phyloP scores from a whole-genome alignment of 768 basidiomycete genomes.

The Hortiboletus campestris region DNA sequence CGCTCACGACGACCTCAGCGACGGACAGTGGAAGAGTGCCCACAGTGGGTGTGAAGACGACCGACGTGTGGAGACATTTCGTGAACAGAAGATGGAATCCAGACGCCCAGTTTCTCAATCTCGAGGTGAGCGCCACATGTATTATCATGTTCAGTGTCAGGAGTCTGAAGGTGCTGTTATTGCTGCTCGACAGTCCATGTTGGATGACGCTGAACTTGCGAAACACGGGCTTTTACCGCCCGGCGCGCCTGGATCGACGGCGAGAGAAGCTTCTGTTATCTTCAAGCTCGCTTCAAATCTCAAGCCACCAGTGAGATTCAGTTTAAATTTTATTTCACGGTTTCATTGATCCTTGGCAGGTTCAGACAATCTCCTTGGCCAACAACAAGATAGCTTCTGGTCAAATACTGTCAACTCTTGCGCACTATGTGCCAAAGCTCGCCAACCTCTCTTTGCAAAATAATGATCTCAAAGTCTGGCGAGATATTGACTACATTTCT shows the following conservation, averaged over 20 bases:
- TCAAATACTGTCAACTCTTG: conserved; percentile 55
- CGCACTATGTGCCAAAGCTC: conserved; percentile 75
- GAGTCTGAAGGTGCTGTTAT: background rate
- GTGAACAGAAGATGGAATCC: conserved; percentile 72
- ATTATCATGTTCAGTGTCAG: background rate
- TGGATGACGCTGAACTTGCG: conserved; percentile 72
- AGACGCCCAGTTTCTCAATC: conserved; percentile 68
- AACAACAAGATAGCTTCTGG: conserved; percentile 69
- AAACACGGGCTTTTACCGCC: conserved; percentile 71
- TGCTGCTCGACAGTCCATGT: conserved; percentile 56
- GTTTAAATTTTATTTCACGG: background rate
- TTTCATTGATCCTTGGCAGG: conserved; percentile 36
- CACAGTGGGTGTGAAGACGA: conserved; percentile 34
- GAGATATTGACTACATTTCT: conserved; percentile 66
- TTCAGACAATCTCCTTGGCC: conserved; percentile 82
- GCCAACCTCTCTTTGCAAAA: conserved; percentile 78
- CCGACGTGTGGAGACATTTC: conserved; percentile 76
- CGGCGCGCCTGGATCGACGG: conserved; percentile 59
- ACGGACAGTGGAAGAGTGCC: conserved; percentile 12
- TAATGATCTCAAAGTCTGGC: conserved; percentile 67
- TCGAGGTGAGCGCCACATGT: conserved; percentile 59
- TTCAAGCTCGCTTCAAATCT: conserved; percentile 84
- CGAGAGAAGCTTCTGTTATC: conserved; percentile 74
- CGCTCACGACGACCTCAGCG: conserved; percentile 35
- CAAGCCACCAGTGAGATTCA: conserved; percentile 59